Evolutionary conservation across 306 rosid genomes (phyloP), one percentile per base, ranked within the genome.

Genomic region (Cucumis melo): DNA sequence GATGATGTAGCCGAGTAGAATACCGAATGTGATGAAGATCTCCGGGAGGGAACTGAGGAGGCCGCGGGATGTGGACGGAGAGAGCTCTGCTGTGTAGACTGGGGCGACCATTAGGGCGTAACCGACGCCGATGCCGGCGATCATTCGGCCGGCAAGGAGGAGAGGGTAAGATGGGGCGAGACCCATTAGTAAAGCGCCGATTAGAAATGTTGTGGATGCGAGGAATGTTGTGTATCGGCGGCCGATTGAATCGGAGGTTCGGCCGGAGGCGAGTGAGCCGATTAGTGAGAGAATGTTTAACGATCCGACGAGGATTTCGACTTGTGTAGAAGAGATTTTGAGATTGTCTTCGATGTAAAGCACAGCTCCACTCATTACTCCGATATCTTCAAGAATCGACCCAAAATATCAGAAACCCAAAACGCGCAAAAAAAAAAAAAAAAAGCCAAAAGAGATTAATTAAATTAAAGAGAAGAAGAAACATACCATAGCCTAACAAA

Each of bases 361-460:
- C 60, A 78, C 88, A 27, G 97, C 98, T 38, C 98, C 98, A 87
- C 98, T 93, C 96, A 93, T 93, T 19, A 89, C 98, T 79, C 97
- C 97, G 77, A 88, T 89, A 74, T 93, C 87, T 82, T 81, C 77
- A 27, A 2, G 51, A 21, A 84, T 82, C 80, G 79, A 79, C 2
- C 38, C 20, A 21, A 15, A 2, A 1, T 10, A 32, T 34, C 73
- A 11, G 7, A 15, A 41, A 71, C 38, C 56, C 58, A 53, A 51
- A 24, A 23, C 32, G 15, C 11, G 27, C 20, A 41, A 53, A 13
- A 6, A 27, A 27, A 27, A 27, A 27, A 0, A 27, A 1, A 27
- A 27, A 27, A 27, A 27, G 29, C 20, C 20, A 51, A 51, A 51
- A 51, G 20, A 46, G 51, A 46, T 12, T 0, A 46, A 11, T 46